A percentile compares a stretch with the other conserved stretches of the same genome.
phyloP scores from a whole-genome alignment of 2,329 filamentous ascomycete genomes.

The Phialocephala sp. region DNA sequence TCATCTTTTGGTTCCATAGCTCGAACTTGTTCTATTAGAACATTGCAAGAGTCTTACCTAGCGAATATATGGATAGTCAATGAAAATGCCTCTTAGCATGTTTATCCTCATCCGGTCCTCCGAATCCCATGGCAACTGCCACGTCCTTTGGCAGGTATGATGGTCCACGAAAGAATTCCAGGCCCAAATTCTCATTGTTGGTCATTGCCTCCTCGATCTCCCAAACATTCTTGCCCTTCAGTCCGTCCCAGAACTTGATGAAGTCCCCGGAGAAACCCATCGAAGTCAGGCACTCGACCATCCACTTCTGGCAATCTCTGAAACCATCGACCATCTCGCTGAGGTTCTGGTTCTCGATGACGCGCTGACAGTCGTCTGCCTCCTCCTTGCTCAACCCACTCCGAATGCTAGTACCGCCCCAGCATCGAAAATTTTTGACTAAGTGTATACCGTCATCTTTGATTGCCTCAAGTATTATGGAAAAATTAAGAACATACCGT shows the following conservation, averaged over 20 bases:
- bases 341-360: constrained; percentile 2
- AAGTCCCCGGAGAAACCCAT: background rate
- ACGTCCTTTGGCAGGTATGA: background rate
- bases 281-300: background rate
- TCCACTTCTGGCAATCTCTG: constrained; percentile 13
- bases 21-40: too few species aligned
- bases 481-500: background rate
- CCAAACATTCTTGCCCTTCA: background rate
- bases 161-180: background rate
- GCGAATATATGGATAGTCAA: too few species aligned
- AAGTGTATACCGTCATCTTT: background rate
- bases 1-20: too few species aligned
- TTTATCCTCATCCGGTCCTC: constrained; percentile 1
- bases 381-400: background rate
- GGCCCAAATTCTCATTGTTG: background rate
- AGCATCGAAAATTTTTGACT: background rate
- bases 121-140: background rate
- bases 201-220: background rate
- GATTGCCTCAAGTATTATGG: background rate
- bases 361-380: background rate
- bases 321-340: constrained; percentile 1
- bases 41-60: too few species aligned
- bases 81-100: background rate
- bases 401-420: background rate
- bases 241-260: background rate